Base-by-base conservation (phyloP, 345 rosid species). In the Angophora floribunda region DNA sequence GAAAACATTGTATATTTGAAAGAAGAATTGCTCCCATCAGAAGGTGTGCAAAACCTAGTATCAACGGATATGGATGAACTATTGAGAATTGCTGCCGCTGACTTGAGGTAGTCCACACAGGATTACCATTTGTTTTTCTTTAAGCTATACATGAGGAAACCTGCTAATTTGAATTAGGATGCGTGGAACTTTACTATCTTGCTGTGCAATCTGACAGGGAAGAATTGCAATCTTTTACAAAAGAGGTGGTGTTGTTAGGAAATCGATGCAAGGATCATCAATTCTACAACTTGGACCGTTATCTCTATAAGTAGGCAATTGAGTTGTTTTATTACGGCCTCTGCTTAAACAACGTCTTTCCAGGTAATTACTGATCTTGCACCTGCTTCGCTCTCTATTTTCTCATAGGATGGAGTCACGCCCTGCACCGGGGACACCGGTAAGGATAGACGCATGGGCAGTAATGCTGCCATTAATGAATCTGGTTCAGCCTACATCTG, bases 231-330 rank as follows among this genome's bases (percentile, higher is more conserved):
- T 91, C 95, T 55, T 97, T 97, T 88, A 93, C 95, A 13, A 94
- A 98, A 90, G 99, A 97, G 91, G 99, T 97, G 91, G 97, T 95
- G 30, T 97, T 97, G 59, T 97, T 97, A 88, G 99, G 99, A 75
- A 97, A 97, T 90, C 99, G 93, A 89, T 96, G 98, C 90, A 97
- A 96, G 92, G 97, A 97, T 93, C 96, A 93, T 89, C 99, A 94
- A 79, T 97, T 96, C 96, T 97, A 97, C 93, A 91, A 95, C 89
- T 91, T 97, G 91, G 97, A 96, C 87, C 98, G 98, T 26, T 94
- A 95, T 91, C 96, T 94, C 91, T 95, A 94, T 52, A 96, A 91
- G 99, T 96, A 93, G 93, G 91, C 88, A 70, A 28, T 51, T 89
- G 86, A 91, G 85, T 78, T 93, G 44, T 52, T 89, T 87, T 87